These are phyloP conservation scores for Chlorella variabilis DNA, from an alignment of 163 green algal genomes.

Conservation along the genomic window DNA sequence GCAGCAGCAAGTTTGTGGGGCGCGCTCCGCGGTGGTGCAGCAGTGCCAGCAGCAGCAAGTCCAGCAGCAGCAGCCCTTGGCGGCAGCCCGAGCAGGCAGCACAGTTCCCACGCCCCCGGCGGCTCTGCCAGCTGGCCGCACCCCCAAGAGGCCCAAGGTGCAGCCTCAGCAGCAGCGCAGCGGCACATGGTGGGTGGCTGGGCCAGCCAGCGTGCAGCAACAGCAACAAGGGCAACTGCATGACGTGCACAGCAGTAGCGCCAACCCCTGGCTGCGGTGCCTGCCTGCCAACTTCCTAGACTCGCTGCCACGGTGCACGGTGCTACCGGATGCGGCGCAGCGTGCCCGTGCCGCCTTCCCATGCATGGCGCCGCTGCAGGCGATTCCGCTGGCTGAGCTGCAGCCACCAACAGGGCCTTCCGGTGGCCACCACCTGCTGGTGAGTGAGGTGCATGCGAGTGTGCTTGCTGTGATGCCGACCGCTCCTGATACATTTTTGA, in stretches of 20 bases:
- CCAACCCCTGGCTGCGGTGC: conserved; percentile 17
- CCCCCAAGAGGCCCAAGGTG: conserved; percentile 1
- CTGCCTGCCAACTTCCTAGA: conserved; percentile 6
- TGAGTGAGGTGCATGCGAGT: neutral
- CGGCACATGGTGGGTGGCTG: conserved; percentile 3
- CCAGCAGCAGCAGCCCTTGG: too few species aligned
- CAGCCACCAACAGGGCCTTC: neutral
- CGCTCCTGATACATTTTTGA: too few species aligned
- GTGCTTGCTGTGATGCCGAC: too few species aligned
- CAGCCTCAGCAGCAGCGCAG: conserved; percentile 1
- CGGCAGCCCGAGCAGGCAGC: neutral
- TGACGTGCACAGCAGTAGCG: neutral
- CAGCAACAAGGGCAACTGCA: neutral
- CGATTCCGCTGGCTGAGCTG: conserved; percentile 7
- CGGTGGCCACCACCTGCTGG: conserved; percentile 21
- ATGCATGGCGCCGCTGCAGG: conserved; percentile 11
- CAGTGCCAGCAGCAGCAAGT: too few species aligned
- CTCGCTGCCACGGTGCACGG: conserved; percentile 1
- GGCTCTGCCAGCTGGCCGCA: neutral
- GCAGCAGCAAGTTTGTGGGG: too few species aligned
- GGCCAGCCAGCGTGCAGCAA: neutral
- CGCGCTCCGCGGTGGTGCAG: too few species aligned
- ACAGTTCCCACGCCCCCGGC: neutral
- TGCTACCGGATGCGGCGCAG: conserved; percentile 11
- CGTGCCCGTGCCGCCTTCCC: conserved; percentile 3